Evolutionary conservation across 2,329 filamentous ascomycete species (phyloP).

Genomic region (Lasiodiplodia hormozganensis): DNA sequence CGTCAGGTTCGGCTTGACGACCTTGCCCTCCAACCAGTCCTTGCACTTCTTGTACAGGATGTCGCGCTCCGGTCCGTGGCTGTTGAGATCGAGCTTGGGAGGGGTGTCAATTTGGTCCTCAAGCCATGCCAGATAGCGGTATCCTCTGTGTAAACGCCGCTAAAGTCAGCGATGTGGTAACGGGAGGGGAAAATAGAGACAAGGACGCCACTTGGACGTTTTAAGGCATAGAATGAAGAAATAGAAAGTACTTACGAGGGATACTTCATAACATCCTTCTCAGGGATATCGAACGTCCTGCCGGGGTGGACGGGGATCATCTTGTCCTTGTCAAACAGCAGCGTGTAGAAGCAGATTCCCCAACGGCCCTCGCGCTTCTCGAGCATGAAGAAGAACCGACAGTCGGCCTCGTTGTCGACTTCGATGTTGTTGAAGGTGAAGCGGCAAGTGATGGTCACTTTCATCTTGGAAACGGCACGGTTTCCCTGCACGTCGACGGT

Average conservation of each 20-base stretch:
- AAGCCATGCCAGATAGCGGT: constrained; percentile 31
- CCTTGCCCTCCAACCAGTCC: constrained; percentile 31
- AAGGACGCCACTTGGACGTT: not conserved
- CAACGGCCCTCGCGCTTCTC: constrained; percentile 30
- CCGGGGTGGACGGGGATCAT: constrained; percentile 30
- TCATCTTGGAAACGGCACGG: constrained; percentile 33
- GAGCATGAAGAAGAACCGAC: constrained; percentile 32
- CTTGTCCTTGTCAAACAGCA: constrained; percentile 50
- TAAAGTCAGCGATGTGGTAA: not conserved
- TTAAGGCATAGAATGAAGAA: too few relatives aligned
- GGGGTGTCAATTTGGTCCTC: constrained; percentile 29
- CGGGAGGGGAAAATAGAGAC: not conserved
- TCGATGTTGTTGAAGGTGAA: constrained; percentile 33
- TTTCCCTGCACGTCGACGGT: constrained; percentile 31
- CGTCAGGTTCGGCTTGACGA: constrained; percentile 31
- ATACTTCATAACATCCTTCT: constrained; percentile 31
- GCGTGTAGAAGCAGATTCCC: constrained; percentile 31
- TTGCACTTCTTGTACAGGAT: constrained; percentile 32
- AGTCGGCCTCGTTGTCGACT: constrained; percentile 33
- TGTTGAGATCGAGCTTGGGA: constrained; percentile 31
- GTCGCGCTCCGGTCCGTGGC: constrained; percentile 31
- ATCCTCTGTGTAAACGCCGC: constrained; percentile 25
- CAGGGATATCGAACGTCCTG: constrained; percentile 30
- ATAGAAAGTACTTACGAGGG: constrained; percentile 18
- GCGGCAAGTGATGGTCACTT: constrained; percentile 32